Percentiles rank a stretch among this genome's conserved stretches.
These are phyloP conservation scores for Vaccinium macrocarpon DNA, from an alignment of 148 eudicot species.

Conservation along the genomic window DNA sequence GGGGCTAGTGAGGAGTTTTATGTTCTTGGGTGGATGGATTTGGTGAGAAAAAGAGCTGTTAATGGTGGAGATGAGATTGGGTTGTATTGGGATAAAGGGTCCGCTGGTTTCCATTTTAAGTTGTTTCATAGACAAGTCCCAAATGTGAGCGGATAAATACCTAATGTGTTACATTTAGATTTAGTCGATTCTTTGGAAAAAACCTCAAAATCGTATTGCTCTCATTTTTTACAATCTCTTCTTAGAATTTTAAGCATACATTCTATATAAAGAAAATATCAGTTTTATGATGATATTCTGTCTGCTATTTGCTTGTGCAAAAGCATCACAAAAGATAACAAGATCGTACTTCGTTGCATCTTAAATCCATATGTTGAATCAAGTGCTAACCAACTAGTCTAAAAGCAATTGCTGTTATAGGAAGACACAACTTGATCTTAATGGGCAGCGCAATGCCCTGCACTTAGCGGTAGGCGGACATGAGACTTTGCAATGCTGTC, in stretches of 20 bases:
- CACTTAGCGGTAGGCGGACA: too few relatives aligned
- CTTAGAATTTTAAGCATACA: not conserved
- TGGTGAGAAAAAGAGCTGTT: not conserved
- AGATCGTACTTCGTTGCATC: not conserved
- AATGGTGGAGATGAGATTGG: slow-evolving; percentile 19
- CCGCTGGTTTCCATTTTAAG: not conserved
- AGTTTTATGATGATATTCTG: not conserved
- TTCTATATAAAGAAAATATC: not conserved
- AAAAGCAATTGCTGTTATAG: too few relatives aligned
- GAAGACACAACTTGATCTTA: too few relatives aligned
- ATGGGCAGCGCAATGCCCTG: too few relatives aligned
- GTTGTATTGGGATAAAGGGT: slow-evolving; percentile 15
- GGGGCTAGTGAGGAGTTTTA: slow-evolving; percentile 2
- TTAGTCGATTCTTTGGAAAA: not conserved
- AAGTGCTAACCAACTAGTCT: too few relatives aligned
- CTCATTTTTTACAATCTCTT: not conserved
- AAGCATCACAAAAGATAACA: not conserved
- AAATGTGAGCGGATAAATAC: not conserved
- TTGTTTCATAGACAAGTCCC: not conserved
- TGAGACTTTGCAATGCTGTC: too few relatives aligned
- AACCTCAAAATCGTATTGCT: too few relatives aligned
- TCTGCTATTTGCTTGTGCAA: not conserved
- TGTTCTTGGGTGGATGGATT: slow-evolving; percentile 12
- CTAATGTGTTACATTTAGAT: not conserved
- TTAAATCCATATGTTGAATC: too few relatives aligned